phyloP scores from a whole-genome alignment of 2,329 filamentous ascomycete genomes.

The Exophiala sideris region DNA sequence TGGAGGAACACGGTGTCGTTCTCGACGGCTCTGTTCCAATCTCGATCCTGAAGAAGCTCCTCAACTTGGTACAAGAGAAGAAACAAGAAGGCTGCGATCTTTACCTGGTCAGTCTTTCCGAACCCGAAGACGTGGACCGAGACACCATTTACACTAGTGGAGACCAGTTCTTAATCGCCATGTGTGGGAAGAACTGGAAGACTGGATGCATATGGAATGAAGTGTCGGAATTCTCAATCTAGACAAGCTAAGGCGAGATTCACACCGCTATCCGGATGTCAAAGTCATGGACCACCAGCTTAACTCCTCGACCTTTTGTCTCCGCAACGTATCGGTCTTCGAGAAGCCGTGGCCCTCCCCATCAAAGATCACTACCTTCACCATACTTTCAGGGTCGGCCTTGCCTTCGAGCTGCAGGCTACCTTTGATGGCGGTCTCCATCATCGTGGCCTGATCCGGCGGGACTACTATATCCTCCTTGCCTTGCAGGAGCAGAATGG shows the following conservation, averaged over 20 bases:
- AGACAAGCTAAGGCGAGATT: too few relatives aligned
- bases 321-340: background rate
- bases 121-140: too few relatives aligned
- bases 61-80: too few relatives aligned
- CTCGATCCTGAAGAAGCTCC: too few relatives aligned
- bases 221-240: too few relatives aligned
- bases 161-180: background rate
- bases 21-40: too few relatives aligned
- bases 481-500: slow-evolving; percentile 57
- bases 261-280: too few relatives aligned
- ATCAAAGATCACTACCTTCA: background rate
- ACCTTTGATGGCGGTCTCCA: slow-evolving; percentile 44
- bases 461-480: slow-evolving; percentile 57
- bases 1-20: too few relatives aligned
- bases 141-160: too few relatives aligned
- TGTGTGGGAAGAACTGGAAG: background rate
- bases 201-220: background rate
- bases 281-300: too few relatives aligned
- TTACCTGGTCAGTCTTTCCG: too few relatives aligned
- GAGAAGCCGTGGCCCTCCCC: background rate
- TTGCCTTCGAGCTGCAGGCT: background rate
- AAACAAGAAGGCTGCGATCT: too few relatives aligned
- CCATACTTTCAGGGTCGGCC: background rate
- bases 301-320: background rate
- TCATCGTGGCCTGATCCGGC: slow-evolving; percentile 53